Evolutionary conservation across 345 rosid genomes (phyloP), one percentile per base, ranked within the genome.

Genomic region (Arabidopsis suecica): DNA sequence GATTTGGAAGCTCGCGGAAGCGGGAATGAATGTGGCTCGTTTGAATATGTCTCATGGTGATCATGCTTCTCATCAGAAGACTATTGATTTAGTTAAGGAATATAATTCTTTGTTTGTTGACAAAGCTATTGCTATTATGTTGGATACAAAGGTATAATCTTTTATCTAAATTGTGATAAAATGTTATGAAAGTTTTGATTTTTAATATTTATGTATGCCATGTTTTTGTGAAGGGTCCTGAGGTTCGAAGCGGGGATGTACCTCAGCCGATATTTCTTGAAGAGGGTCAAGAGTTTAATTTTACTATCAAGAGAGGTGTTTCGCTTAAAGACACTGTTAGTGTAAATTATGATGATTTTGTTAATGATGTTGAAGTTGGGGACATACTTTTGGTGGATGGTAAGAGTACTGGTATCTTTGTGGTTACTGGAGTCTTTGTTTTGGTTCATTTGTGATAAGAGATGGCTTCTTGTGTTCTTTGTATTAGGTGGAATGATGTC

Each of bases 41-140:
- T 79, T 95, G 73, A 95, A 95, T 73, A 92, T 91, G 97, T 95
- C 97, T 0, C 97, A 95, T 79, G 99, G 99, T 18, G 96, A 95
- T 78, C 97, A 92, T 87, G 80, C 88, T 56, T 92, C 99, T 22
- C 99, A 92, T 71, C 83, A 87, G 89, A 89, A 79, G 63, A 92
- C 93, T 18, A 89, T 95, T 48, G 93, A 95, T 82, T 78, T 95
- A 4, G 97, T 95, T 55, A 92, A 85, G 42, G 99, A 95, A 68
- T 95, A 92, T 75, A 95, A 95, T 82, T 87, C 97, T 78, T 88
- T 82, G 54, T 89, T 87, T 59, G 80, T 79, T 12, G 96, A 95
- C 81, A 95, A 89, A 78, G 93, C 85, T 47, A 82, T 92, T 47
- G 89, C 99, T 76, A 86, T 92, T 3, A 92, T 95, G 97, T 80